These are phyloP conservation scores for Diaporthe sp. DNA, from an alignment of 2,329 filamentous ascomycete species.

Conservation along the genomic window DNA sequence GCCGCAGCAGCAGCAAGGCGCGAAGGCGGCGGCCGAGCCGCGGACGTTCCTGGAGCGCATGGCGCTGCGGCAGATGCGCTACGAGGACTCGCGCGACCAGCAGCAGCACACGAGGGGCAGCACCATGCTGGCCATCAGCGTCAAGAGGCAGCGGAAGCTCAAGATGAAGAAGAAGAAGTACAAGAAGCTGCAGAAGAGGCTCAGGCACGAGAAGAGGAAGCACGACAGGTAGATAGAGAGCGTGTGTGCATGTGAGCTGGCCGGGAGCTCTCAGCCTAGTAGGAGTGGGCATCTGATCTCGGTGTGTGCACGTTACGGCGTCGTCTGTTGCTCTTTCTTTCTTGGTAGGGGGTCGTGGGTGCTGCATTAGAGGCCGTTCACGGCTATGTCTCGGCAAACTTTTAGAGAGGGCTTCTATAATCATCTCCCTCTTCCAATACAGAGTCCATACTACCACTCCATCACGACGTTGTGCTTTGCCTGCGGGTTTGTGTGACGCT, in stretches of 20 bases:
- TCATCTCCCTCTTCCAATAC: slow-evolving; percentile 9
- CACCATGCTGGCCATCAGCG: slow-evolving; percentile 86
- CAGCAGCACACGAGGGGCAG: slow-evolving; percentile 52
- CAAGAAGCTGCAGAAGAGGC: slow-evolving; percentile 98
- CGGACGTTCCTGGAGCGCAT: slow-evolving; percentile 79
- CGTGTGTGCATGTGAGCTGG: background rate
- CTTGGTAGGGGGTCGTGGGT: slow-evolving; percentile 1
- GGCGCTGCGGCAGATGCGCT: slow-evolving; percentile 73
- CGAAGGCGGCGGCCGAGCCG: slow-evolving; percentile 46
- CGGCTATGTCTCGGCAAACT: slow-evolving; percentile 9
- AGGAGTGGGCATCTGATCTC: background rate
- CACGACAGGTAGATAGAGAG: slow-evolving; percentile 68
- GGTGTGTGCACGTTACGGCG: slow-evolving; percentile 1
- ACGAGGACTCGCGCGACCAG: slow-evolving; percentile 67
- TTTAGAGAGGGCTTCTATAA: slow-evolving; percentile 31
- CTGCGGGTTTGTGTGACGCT: background rate
- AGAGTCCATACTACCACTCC: slow-evolving; percentile 2
- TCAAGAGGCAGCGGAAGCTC: slow-evolving; percentile 90
- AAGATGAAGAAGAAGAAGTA: slow-evolving; percentile 99
- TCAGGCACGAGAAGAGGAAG: slow-evolving; percentile 89
- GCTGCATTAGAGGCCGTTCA: slow-evolving; percentile 34
- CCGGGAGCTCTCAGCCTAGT: background rate
- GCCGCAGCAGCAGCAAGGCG: slow-evolving; percentile 49
- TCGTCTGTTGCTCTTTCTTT: background rate
- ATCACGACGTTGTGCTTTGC: background rate